Base-by-base conservation (phyloP, 352 stramenopile species). In the Globisporangium solare region DNA sequence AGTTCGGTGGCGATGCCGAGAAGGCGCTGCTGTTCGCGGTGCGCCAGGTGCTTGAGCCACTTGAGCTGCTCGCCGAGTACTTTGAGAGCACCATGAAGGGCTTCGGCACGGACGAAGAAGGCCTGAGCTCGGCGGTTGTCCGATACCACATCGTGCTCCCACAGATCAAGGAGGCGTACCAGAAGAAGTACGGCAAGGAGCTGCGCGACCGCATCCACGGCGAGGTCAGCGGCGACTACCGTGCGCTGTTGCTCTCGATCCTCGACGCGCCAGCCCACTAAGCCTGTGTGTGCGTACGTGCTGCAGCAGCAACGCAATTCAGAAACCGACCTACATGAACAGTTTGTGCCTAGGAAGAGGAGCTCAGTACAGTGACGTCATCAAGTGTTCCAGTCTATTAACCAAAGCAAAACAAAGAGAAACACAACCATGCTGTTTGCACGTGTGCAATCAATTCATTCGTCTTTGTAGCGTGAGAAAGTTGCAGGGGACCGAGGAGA, bases 151-250 rank as follows among this genome's bases (percentile, higher is more conserved):
- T 80, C 27, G 78, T 90, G 50, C 72, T 92, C 35, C 56, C 66
- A 20, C 77, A 92, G 60, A 76, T 93, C 70, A 79, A 77, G 60
- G 70, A 83, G 24, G 77, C 77, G 32, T 93, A 90, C 72, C 83
- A 90, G 71, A 83, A 89, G 60, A 68, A 57, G 55, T 92, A 89
- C 68, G 70, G 68, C 45, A 88, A 86, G 70, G 79, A 89, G 50
- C 72, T 93, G 37, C 83, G 80, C 53, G 79, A 93, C 50, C 78
- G 83, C 61, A 90, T 93, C 61, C 71, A 92, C 62, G 79, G 82
- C 40, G 82, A 92, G 67, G 75, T 73, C 37, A 90, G 82, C 64
- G 83, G 83, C 55, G 77, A 91, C 71, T 89, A 74, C 68, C 77
- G 83, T 45, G 72, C 74, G n/a, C 63, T 93, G 27, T 63, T 89